Evolutionary conservation across 2,329 filamentous ascomycete species (phyloP).

Genomic region (Diplodia corticola): DNA sequence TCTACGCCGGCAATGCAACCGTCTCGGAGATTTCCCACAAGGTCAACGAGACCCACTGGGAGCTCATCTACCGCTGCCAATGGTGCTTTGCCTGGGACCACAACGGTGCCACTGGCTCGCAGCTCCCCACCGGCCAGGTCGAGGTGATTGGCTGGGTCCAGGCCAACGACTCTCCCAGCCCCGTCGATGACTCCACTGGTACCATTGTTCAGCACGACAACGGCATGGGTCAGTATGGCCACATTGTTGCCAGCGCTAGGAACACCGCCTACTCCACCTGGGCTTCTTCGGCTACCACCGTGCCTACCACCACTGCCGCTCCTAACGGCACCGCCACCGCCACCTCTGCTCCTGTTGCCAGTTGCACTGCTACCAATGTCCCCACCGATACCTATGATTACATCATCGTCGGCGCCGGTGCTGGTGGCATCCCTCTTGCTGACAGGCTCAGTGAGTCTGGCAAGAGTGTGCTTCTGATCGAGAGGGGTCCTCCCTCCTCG

Average conservation of each 20-base stretch:
- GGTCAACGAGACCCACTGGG: constrained; percentile 60
- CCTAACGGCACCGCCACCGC: constrained; percentile 30
- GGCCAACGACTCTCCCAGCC: constrained; percentile 43
- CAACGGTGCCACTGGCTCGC: constrained; percentile 41
- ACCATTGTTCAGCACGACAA: constrained; percentile 57
- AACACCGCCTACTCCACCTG: constrained; percentile 47
- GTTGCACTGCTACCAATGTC: constrained; percentile 40
- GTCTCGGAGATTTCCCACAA: constrained; percentile 61
- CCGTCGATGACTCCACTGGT: constrained; percentile 47
- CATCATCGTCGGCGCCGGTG: constrained; percentile 64
- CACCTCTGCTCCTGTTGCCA: constrained; percentile 34
- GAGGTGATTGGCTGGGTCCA: constrained; percentile 59
- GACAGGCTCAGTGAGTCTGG: constrained; percentile 65
- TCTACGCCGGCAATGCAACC: constrained; percentile 63
- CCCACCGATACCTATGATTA: constrained; percentile 59
- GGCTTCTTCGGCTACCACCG: constrained; percentile 36
- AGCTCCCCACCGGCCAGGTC: constrained; percentile 35
- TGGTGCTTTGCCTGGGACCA: constrained; percentile 49
- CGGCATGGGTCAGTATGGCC: constrained; percentile 56
- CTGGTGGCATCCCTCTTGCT: constrained; percentile 60
- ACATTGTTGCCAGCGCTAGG: constrained; percentile 46
- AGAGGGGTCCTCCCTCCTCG: constrained; percentile 56
- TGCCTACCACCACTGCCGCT: constrained; percentile 47
- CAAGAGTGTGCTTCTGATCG: constrained; percentile 62
- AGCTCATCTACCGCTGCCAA: constrained; percentile 65